These are phyloP conservation scores for Aspergillus avenaceus DNA, from an alignment of 495 filamentous ascomycete species.

Conservation along the genomic window DNA sequence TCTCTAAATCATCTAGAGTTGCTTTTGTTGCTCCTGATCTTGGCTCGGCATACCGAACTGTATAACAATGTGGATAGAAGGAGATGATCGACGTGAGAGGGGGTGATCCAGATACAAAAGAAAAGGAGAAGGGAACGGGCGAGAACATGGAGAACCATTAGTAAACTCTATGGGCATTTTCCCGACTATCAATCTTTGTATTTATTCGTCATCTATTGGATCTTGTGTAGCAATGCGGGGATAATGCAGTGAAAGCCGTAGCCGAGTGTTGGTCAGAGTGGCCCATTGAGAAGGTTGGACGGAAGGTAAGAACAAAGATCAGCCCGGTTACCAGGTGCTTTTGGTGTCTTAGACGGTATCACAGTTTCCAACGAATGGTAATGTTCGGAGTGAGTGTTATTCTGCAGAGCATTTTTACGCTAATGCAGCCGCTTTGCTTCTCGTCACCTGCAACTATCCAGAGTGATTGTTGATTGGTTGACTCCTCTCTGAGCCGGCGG, in stretches of 20 bases:
- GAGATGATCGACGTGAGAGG: constrained; percentile 1
- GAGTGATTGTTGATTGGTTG: constrained; percentile 8
- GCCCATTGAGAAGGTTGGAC: constrained; percentile 1
- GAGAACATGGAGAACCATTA: neutral
- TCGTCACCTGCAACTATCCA: constrained; percentile 8
- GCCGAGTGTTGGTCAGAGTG: neutral
- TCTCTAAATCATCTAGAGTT: neutral
- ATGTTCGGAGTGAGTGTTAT: neutral
- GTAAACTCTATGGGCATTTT: neutral
- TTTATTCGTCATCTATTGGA: neutral
- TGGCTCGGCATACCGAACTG: neutral
- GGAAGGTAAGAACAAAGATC: neutral
- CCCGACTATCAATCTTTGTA: neutral
- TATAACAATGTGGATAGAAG: neutral
- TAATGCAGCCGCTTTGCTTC: constrained; percentile 10
- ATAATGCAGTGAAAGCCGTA: neutral
- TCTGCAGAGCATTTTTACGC: constrained; percentile 7
- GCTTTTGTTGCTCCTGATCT: neutral
- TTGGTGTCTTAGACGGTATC: neutral
- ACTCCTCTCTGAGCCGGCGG: constrained; percentile 4
- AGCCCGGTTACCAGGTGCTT: neutral
- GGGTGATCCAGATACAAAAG: neutral
- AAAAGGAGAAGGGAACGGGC: neutral
- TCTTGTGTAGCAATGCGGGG: neutral
- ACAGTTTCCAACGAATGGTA: neutral